Evolutionary conservation across 2,329 filamentous ascomycete species (phyloP), one percentile per base, ranked within the genome.

Genomic region (Fusarium globosum): DNA sequence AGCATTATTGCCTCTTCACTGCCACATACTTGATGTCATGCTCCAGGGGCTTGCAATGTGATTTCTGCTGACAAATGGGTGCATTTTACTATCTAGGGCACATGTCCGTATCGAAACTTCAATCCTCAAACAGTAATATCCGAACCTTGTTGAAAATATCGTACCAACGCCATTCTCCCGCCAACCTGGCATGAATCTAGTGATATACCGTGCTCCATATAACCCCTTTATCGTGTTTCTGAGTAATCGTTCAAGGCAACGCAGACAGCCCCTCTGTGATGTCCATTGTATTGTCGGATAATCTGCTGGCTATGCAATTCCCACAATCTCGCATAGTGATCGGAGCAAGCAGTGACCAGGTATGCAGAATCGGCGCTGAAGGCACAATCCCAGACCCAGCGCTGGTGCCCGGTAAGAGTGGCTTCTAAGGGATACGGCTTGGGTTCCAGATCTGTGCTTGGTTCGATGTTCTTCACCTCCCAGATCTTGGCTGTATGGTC

Each of bases 381-480:
- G 2, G 95, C 95, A 79, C 95, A 98, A 82, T 98, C 95, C 95
- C 95, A 98, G 2, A 98, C 95, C 95, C 95, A 98, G 61, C 95
- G 91, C 84, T 98, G 95, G 83, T 98, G 95, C 61, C 93, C 94
- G 28, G 93, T 93, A 3, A 98, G 89, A 4, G 94, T 97, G 6
- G 94, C 95, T 82, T 97, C 94, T 26, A 97, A 89, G 15, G 92
- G 93, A 76, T 94, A 96, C 46, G 87, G 92, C 81, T 87, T 89
- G 14, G 86, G 82, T 39, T 85, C 83, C 23, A 81, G 79, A 52
- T 84, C 82, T 28, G 74, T 61, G n/a, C 77, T 70, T 20, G 87
- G 85, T 53, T 90, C 88, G n/a, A 91, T 87, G 79, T 97, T 93
- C 72, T 85, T 86, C 51, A 98, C 93, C 77, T 95, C 94, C 96